Evolutionary conservation across 768 basidiomycete species (phyloP).

Genomic region (Suillus cothurnatus): DNA sequence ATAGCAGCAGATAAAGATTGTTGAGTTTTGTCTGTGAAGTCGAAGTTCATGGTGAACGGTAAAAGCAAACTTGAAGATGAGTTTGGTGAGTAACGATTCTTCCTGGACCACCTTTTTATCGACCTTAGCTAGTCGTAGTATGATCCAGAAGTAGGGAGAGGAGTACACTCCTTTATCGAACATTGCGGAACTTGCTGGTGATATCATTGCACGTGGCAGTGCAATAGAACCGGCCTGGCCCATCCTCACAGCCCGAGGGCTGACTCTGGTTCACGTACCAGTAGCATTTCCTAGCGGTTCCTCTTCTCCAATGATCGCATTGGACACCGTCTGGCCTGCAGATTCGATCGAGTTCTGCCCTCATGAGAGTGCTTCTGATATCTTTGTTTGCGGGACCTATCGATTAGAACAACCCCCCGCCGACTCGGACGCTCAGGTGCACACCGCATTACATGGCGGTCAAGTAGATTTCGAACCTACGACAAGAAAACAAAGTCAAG

Average conservation of each 20-base stretch:
- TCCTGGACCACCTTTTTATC: not conserved
- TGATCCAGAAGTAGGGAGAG: not conserved
- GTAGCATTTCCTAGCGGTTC: constrained; percentile 9
- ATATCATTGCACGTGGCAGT: not conserved
- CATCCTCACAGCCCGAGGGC: no score
- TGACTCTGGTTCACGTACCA: not conserved
- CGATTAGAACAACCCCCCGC: constrained; percentile 57
- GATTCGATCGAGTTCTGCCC: constrained; percentile 94
- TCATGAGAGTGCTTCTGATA: constrained; percentile 50
- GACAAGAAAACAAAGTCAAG: constrained; percentile 31
- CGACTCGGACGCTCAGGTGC: constrained; percentile 5
- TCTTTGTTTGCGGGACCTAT: constrained; percentile 93
- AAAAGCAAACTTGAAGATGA: not conserved
- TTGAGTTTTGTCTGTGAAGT: constrained; percentile 86
- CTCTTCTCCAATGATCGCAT: constrained; percentile 14
- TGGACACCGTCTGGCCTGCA: constrained; percentile 82
- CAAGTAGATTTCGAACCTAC: not conserved
- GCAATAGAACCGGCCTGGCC: not conserved
- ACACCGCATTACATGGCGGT: constrained; percentile 2
- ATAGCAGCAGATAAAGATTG: constrained; percentile 69
- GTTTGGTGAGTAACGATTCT: not conserved
- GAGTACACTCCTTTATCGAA: constrained; percentile 3
- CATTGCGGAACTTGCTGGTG: constrained; percentile 6
- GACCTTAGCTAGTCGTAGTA: not conserved
- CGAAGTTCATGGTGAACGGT: constrained; percentile 48